Conservation (phyloP, 164 flowering plant species). For the Houttuynia cordata region DNA sequence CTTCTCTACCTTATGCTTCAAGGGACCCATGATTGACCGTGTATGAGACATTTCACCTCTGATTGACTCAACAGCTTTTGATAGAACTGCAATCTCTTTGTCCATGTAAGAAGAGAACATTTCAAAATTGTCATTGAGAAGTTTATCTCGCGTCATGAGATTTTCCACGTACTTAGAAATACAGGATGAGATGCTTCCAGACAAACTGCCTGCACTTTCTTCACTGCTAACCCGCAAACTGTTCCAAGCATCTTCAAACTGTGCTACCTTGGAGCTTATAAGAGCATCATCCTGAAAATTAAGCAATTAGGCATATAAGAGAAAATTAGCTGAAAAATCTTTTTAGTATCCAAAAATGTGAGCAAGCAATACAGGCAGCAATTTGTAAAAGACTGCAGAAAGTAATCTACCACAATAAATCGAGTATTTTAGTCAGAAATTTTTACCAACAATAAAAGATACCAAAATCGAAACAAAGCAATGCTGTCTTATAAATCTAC, state of each 20-base stretch:
- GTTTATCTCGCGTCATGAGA: conserved; percentile 33
- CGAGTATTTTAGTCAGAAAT: no score
- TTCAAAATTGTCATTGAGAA: conserved; percentile 33
- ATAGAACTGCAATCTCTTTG: conserved; percentile 29
- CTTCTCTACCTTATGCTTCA: conserved; percentile 30
- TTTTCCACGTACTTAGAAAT: conserved; percentile 32
- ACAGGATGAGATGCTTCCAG: conserved; percentile 20
- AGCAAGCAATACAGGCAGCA: no score
- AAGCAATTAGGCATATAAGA: not conserved
- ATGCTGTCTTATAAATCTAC: no score
- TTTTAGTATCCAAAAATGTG: not conserved
- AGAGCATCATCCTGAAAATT: conserved; percentile 34
- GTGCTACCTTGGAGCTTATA: conserved; percentile 11
- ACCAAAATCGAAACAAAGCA: no score
- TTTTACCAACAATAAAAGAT: no score
- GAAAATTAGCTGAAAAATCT: not conserved
- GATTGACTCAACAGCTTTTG: conserved; percentile 28
- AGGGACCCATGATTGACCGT: conserved; percentile 20
- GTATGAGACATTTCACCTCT: conserved; percentile 22
- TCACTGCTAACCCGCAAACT: conserved; percentile 21
- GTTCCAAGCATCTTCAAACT: conserved; percentile 15
- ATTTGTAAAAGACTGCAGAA: not conserved
- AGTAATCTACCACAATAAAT: no score
- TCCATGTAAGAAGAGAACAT: conserved; percentile 37
- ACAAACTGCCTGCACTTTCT: conserved; percentile 20